Evolutionary conservation across 164 flowering plant genomes (phyloP), one percentile per base, ranked within the genome.

Genomic region (Paratinospora sagittata): DNA sequence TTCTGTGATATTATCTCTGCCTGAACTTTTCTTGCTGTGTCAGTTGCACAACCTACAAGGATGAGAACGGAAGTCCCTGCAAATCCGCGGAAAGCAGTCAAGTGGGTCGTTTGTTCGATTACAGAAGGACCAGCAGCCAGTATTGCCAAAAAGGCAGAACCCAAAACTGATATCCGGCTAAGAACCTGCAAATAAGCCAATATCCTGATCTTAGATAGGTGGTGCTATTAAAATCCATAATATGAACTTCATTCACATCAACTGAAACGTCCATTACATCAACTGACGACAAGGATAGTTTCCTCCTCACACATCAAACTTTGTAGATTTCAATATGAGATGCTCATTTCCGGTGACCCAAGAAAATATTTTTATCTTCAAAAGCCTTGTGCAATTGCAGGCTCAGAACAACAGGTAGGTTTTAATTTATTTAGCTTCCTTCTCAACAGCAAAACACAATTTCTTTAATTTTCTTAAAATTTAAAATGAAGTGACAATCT

Each of bases 41-140:
- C 99, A 11, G 99, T 92, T 16, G 99, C 99, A 80, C 99, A 96
- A 27, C 99, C 99, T 61, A 96, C 99, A 63, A 96, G 98, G 82
- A 96, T 96, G 69, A 96, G 95, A 72, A 96, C 92, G 6, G 99
- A 96, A 14, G 99, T 96, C 66, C 99, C 99, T 11, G 99, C 99
- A 61, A 96, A 96, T 73, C 99, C 99, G 41, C 99, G 87, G 67
- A 92, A 96, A 62, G 96, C 99, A 57, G 97, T 90, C 75, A 92
- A 79, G 76, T 92, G 99, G 21, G 97, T 88, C 3, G 77, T 77
- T 83, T 96, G 99, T 71, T 96, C 99, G 30, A 91, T 77, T 69
- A 91, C 85, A 3, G 99, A 87, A 23, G 99, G 99, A 65, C 98
- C 98, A 57, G 97, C 99, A 43, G 99, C 98, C 27, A 96, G 83